phyloP scores from a whole-genome alignment of 345 rosid species.

The Hibiscus syriacus region DNA sequence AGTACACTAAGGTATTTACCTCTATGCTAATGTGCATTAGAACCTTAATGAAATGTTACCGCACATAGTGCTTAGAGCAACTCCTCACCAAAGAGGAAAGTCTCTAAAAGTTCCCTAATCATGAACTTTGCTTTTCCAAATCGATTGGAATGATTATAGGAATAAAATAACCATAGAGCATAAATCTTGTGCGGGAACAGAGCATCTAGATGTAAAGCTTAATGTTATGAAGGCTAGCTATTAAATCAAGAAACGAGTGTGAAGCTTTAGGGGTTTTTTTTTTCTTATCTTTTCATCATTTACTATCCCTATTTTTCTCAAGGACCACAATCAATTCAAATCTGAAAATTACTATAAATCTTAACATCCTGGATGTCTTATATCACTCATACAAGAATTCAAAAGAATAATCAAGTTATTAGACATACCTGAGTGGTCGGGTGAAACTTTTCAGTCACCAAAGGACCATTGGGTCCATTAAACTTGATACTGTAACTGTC shows the following conservation, averaged over 20 bases:
- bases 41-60: background rate
- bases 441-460: constrained; percentile 68
- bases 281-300: background rate
- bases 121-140: background rate
- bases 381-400: no score
- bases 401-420: constrained; percentile 11
- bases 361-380: background rate
- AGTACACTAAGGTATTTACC: background rate
- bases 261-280: background rate
- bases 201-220: background rate
- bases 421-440: constrained; percentile 48
- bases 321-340: background rate
- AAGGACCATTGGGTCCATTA: constrained; percentile 38
- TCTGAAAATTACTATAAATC: background rate
- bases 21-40: background rate
- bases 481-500: constrained; percentile 73
- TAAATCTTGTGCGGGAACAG: background rate
- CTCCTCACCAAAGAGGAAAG: background rate
- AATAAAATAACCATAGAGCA: background rate
- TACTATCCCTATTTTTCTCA: background rate
- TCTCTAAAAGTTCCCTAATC: background rate
- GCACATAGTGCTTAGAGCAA: background rate
- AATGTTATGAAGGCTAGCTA: background rate
- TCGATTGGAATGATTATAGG: background rate
- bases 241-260: background rate